phyloP scores from a whole-genome alignment of 108 stramenopile species.

The Cyclotella distinguenda region DNA sequence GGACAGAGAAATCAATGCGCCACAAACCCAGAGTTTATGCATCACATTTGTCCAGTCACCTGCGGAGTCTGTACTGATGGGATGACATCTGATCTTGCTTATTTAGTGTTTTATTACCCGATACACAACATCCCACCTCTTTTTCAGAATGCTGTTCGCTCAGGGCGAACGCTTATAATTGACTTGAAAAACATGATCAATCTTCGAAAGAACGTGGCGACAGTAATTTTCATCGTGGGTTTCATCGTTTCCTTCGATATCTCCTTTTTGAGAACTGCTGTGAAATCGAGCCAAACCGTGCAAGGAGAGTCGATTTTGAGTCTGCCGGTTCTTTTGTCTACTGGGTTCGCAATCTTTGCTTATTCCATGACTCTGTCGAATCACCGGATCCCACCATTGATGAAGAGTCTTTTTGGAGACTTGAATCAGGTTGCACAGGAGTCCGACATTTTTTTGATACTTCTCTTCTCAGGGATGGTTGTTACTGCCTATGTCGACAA shows the following conservation, averaged over 20 bases:
- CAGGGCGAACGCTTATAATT: neutral
- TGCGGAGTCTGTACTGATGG: conserved; percentile 23
- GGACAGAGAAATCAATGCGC: conserved; percentile 7
- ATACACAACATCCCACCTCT: conserved; percentile 11
- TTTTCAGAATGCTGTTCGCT: neutral
- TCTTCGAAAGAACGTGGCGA: conserved; percentile 6
- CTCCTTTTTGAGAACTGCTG: conserved; percentile 2
- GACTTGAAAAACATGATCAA: conserved; percentile 1
- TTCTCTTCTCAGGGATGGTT: conserved; percentile 2
- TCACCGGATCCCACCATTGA: neutral
- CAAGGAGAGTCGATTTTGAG: neutral
- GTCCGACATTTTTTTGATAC: conserved; percentile 7
- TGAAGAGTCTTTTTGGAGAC: conserved; percentile 14
- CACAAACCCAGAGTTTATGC: conserved; percentile 26
- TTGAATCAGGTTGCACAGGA: conserved; percentile 8
- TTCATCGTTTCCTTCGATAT: conserved; percentile 16
- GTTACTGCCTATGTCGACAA: neutral
- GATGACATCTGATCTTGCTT: conserved; percentile 9
- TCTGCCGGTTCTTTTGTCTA: neutral
- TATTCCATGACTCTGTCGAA: neutral
- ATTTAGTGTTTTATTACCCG: conserved; percentile 13
- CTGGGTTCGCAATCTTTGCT: neutral
- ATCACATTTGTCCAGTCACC: conserved; percentile 13
- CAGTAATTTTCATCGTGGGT: conserved; percentile 15
- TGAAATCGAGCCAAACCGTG: neutral